Base-by-base conservation (phyloP, 2,329 filamentous ascomycete genomes). In the Apiospora hydei region DNA sequence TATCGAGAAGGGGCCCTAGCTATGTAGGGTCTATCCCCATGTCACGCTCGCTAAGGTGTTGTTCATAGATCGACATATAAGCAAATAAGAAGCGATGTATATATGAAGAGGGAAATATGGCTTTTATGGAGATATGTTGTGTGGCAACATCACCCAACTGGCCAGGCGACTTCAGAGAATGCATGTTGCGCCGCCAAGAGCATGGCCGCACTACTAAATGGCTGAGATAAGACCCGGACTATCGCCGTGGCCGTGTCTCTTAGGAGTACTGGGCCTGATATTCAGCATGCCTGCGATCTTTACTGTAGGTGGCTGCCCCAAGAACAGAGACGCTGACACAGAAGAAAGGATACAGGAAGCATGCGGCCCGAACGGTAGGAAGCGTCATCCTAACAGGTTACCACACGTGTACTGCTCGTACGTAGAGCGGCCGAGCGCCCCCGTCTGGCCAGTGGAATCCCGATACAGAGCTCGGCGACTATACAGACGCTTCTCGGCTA, bases 401-500 rank as follows among this genome's bases (percentile, higher is more conserved):
- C 16, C 34, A n/a, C 34, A 64, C 34, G 18, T 24, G 41, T 24
- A 24, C 57, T 41, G 57, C 57, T 64, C 41, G 7, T 41, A 64
- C 21, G 34, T 41, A 21, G 18, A n/a, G 18, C n/a, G 10, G 34
- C 34, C 7, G 11, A 41, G 41, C 34, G 30, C 57, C 34, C 3
- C 5, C n/a, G 18, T 21, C 18, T 64, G 34, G 57, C 57, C 57
- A 64, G 30, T 24, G 18, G n/a, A 10, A 18, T 64, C 11, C 30
- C 30, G 57, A 16, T 11, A 41, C 21, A 64, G 57, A 64, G 21
- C 34, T 4, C 34, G 34, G 57, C 34, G 57, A 64, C 34, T 64
- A 64, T 41, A 64, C 57, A 64, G 13, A 38, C 53, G 18, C 10
- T 64, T 41, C 57, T 64, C 57, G 57, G 30, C 34, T 41, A 64